Conservation (phyloP, 306 rosid genomes). For the Cotoneaster glaucophyllus region DNA sequence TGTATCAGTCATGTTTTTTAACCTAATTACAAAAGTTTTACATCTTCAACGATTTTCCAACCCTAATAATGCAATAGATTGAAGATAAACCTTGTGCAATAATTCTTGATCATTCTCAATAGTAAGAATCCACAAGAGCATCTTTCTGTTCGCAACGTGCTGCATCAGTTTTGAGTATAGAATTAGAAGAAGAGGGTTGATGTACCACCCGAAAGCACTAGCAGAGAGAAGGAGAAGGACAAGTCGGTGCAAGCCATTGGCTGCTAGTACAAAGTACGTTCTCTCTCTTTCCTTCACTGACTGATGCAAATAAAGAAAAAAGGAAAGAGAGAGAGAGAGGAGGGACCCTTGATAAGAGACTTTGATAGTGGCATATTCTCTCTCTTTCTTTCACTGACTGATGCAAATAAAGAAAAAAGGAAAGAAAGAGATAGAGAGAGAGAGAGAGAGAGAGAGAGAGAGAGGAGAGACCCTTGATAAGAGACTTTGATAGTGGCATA, state of each 20-base stretch:
- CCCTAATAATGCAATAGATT: too few species aligned
- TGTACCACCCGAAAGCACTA: background rate
- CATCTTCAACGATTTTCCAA: too few species aligned
- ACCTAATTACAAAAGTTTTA: too few species aligned
- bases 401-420: conserved; percentile 14
- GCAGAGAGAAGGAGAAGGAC: conserved; percentile 36
- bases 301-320: conserved; percentile 17
- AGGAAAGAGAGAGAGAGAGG: background rate
- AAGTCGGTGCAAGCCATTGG: conserved; percentile 45
- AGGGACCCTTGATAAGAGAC: conserved; percentile 20
- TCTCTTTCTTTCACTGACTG: background rate
- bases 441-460: background rate
- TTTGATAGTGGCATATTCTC: conserved; percentile 35
- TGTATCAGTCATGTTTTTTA: too few species aligned
- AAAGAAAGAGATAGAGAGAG: too few species aligned
- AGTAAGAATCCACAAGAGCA: too few species aligned
- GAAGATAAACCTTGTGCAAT: background rate
- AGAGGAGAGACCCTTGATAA: conserved; percentile 9
- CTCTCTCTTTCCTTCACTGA: background rate
- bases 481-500: conserved; percentile 42
- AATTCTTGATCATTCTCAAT: background rate
- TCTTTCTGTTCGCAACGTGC: background rate
- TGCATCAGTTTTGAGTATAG: background rate
- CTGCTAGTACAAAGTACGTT: conserved; percentile 13
- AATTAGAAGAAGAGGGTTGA: conserved; percentile 5